These are phyloP conservation scores for Fraxinus floribunda DNA, from an alignment of 305 asterid species.

Conservation along the genomic window DNA sequence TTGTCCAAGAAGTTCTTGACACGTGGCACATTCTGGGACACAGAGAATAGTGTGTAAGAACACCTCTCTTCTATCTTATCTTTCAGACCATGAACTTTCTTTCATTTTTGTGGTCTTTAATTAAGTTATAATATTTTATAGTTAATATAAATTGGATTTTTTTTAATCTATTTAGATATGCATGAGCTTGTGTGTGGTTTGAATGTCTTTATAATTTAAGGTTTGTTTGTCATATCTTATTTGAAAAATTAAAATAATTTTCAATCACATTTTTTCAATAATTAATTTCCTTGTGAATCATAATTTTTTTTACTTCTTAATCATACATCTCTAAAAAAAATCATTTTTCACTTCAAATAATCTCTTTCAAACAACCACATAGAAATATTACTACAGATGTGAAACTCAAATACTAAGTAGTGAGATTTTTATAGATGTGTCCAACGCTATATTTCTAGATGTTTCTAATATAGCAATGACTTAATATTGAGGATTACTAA, in stretches of 20 bases:
- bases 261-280: too few species aligned
- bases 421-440: neutral
- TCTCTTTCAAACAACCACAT: neutral
- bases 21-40: conserved; percentile 44
- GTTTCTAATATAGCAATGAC: neutral
- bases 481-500: neutral
- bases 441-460: neutral
- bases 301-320: too few species aligned
- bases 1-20: conserved; percentile 25
- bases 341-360: neutral
- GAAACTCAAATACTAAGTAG: neutral
- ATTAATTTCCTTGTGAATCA: too few species aligned
- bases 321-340: too few species aligned
- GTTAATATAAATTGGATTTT: neutral
- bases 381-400: neutral
- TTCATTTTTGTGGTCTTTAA: neutral
- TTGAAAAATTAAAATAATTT: too few species aligned
- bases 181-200: neutral
- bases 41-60: conserved; percentile 29
- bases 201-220: neutral
- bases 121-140: neutral
- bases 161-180: neutral
- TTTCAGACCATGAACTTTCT: neutral
- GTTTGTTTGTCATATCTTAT: neutral
- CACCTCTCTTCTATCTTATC: conserved; percentile 36